phyloP scores from a whole-genome alignment of 805 yeast genomes.

The Scheffersomyces coipomensis region DNA sequence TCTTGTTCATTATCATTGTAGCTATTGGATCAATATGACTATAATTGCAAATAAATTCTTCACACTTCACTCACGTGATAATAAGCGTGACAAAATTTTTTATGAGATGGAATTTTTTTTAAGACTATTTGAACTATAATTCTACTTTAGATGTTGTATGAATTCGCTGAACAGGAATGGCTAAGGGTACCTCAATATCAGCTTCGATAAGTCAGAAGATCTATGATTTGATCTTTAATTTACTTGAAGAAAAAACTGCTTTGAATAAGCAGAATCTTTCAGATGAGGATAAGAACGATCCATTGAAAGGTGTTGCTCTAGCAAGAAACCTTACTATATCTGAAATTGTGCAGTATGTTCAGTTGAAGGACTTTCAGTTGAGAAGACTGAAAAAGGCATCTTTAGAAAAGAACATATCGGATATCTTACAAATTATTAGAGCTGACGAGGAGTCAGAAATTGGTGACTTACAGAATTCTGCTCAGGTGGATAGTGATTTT shows the following conservation, averaged over 20 bases:
- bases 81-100: no score
- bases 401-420: conserved; percentile 63
- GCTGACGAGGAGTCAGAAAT: conserved; percentile 65
- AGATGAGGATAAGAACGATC: conserved; percentile 33
- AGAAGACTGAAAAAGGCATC: conserved; percentile 65
- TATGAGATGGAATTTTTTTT: no score
- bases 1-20: no score
- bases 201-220: conserved; percentile 39
- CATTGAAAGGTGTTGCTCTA: conserved; percentile 47
- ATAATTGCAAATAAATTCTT: no score
- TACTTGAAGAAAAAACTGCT: conserved; percentile 60
- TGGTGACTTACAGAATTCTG: conserved; percentile 20
- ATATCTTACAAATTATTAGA: conserved; percentile 52
- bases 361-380: conserved; percentile 63
- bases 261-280: conserved; percentile 29
- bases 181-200: not conserved
- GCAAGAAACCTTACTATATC: conserved; percentile 56
- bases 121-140: no score
- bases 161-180: no score
- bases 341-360: conserved; percentile 59
- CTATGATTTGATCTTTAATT: conserved; percentile 50
- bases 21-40: no score
- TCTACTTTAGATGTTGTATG: no score
- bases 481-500: conserved; percentile 36
- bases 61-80: no score